phyloP scores from a whole-genome alignment of 106 monocot genomes.

The Triglochin maritima region DNA sequence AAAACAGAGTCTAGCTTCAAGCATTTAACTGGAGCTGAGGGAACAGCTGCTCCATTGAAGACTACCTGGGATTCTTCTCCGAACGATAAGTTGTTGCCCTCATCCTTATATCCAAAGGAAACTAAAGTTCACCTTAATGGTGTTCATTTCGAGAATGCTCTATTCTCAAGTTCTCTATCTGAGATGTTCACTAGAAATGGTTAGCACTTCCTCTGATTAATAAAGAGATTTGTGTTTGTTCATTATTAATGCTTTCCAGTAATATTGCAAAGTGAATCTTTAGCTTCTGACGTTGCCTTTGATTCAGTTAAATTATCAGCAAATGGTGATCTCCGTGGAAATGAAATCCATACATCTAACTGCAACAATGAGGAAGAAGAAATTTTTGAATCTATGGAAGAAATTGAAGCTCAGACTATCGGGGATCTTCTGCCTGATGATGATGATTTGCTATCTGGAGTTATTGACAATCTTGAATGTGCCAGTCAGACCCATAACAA shows the following conservation, averaged over 20 bases:
- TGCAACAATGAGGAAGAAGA: slow-evolving; percentile 39
- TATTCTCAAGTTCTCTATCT: slow-evolving; percentile 50
- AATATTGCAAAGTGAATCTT: not conserved
- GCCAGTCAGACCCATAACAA: slow-evolving; percentile 14
- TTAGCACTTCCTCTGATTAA: slow-evolving; percentile 14
- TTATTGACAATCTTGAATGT: slow-evolving; percentile 33
- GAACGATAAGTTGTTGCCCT: slow-evolving; percentile 11
- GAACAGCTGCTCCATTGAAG: not conserved
- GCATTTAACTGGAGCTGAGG: slow-evolving; percentile 8
- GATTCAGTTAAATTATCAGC: slow-evolving; percentile 43
- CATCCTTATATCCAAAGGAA: slow-evolving; percentile 11
- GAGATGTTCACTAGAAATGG: slow-evolving; percentile 42
- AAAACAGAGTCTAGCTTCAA: slow-evolving; percentile 6
- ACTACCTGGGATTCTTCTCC: slow-evolving; percentile 23
- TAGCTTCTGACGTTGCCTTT: not conserved
- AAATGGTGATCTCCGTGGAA: slow-evolving; percentile 22
- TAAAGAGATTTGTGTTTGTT: not conserved
- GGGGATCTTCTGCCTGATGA: slow-evolving; percentile 85
- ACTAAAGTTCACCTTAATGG: slow-evolving; percentile 26
- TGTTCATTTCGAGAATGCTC: slow-evolving; percentile 26
- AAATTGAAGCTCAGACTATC: slow-evolving; percentile 83
- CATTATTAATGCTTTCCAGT: not conserved
- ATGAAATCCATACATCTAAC: slow-evolving; percentile 17
- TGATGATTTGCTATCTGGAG: slow-evolving; percentile 58
- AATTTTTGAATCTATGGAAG: slow-evolving; percentile 40